phyloP scores from a whole-genome alignment of 2,329 filamentous ascomycete genomes.

The Cyclaneusma minus region DNA sequence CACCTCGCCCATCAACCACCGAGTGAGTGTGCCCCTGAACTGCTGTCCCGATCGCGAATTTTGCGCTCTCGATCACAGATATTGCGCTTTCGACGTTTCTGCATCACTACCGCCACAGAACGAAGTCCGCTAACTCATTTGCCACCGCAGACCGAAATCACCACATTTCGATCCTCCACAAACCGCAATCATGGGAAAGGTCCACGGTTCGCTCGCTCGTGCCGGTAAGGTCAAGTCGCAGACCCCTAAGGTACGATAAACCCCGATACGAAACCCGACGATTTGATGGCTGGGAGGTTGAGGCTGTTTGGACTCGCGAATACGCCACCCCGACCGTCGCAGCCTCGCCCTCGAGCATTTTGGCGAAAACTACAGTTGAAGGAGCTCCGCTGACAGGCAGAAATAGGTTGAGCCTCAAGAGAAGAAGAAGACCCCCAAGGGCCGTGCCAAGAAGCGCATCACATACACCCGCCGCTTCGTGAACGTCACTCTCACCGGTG shows the following conservation, averaged over 20 bases:
- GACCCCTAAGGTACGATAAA: constrained; percentile 64
- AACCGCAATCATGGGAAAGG: constrained; percentile 66
- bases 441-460: constrained; percentile 92
- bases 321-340: constrained; percentile 9
- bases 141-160: constrained; percentile 18
- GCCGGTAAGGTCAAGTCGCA: constrained; percentile 98
- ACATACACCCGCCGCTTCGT: constrained; percentile 96
- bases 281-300: background rate
- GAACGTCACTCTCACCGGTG: constrained; percentile 91
- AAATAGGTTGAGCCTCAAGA: constrained; percentile 71
- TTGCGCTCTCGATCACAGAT: no score
- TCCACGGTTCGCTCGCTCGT: constrained; percentile 88
- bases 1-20: no score
- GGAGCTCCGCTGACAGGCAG: no score
- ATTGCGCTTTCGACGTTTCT: constrained; percentile 2
- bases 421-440: constrained; percentile 96
- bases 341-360: constrained; percentile 12
- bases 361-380: constrained; percentile 17
- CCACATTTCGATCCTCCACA: constrained; percentile 13
- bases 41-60: no score
- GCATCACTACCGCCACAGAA: constrained; percentile 12
- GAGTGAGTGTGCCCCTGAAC: no score
- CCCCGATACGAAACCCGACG: constrained; percentile 5
- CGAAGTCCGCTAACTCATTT: constrained; percentile 9
- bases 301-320: background rate